Conservation (phyloP, 352 stramenopile species). For the Globisporangium spinosum region DNA sequence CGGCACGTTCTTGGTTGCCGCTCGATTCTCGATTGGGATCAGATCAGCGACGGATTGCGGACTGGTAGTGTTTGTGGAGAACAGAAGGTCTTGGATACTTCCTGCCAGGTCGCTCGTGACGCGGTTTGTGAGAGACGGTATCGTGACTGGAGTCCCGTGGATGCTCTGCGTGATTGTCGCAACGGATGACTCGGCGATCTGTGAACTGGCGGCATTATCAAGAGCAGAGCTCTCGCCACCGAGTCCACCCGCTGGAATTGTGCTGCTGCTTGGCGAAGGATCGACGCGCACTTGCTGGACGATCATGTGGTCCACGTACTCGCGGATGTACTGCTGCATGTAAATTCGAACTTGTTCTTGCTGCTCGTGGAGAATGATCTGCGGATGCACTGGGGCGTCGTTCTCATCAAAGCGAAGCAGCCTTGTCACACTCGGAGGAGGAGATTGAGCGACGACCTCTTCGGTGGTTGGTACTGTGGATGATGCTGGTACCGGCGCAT, state of each 20-base stretch:
- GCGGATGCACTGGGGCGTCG: conserved; percentile 45
- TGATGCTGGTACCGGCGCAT: not conserved
- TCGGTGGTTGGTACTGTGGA: not conserved
- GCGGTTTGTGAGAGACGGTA: conserved; percentile 42
- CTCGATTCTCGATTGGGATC: conserved; percentile 12
- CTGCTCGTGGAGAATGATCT: conserved; percentile 39
- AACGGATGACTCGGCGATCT: conserved; percentile 4
- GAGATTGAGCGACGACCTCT: not conserved
- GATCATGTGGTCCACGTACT: conserved; percentile 56
- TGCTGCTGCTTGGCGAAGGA: not conserved
- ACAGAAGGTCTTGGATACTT: conserved; percentile 63
- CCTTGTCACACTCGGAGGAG: not conserved
- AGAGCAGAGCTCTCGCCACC: conserved; percentile 6
- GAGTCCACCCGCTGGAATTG: not conserved
- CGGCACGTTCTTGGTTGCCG: conserved; percentile 3
- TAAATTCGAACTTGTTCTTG: conserved; percentile 47
- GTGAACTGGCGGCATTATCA: not conserved
- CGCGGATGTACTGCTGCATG: conserved; percentile 61
- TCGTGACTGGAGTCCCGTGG: conserved; percentile 47
- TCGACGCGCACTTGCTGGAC: conserved; percentile 25
- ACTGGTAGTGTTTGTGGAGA: conserved; percentile 53
- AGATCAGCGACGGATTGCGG: conserved; percentile 64
- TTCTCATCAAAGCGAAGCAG: conserved; percentile 44
- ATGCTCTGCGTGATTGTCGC: conserved; percentile 33
- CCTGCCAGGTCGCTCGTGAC: conserved; percentile 35